Base-by-base conservation (phyloP, 768 basidiomycete genomes). In the Chalciporus chontae region DNA sequence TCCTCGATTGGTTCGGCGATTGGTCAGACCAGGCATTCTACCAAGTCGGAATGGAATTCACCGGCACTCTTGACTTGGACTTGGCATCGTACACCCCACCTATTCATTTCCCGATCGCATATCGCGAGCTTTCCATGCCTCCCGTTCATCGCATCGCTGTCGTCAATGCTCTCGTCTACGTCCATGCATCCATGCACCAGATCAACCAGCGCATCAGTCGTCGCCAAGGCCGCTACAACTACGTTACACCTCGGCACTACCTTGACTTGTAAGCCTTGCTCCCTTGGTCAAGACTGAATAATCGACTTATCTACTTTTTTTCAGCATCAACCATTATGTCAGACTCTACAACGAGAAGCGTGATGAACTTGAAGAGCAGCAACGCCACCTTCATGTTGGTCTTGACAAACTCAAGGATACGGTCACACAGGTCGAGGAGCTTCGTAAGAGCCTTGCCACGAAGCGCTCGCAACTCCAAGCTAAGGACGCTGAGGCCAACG, bases 11-110 rank as follows among this genome's bases (percentile, higher is more conserved):
- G 96, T 98, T 98, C 60, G 96, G 96, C 23, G 94, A 97, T 66
- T 99, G 96, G 96, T 93, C 94, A 14, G 93, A 96, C 59, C 94
- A 97, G 65, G 94, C 96, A 0, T 90, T 98, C 71, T 98, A 89
- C 65, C 96, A 98, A 75, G 96, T 99, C 52, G 96, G 90, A 38
- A 83, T 89, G 77, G 96, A 98, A 69, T 95, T 99, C 69, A 98
- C 95, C 2, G 81, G 90, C 45, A 87, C 89, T 0, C 78, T 99
- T 56, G 96, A 98, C 69, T 79, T 99, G 55, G 96, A 98, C 61
- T 69, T 91, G 32, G 77, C 89, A 5, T 80, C 84, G 1, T 98
- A 94, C 70, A 75, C 69, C 18, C 83, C 93, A 8, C 90, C 94
- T 8, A 63, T 74, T 14, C 77, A 85, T 55, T 97, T 97, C 84